A percentile compares a stretch with the other conserved stretches of the same genome.
Conservation (phyloP, 495 filamentous ascomycete genomes). For the Neurospora sp. region DNA sequence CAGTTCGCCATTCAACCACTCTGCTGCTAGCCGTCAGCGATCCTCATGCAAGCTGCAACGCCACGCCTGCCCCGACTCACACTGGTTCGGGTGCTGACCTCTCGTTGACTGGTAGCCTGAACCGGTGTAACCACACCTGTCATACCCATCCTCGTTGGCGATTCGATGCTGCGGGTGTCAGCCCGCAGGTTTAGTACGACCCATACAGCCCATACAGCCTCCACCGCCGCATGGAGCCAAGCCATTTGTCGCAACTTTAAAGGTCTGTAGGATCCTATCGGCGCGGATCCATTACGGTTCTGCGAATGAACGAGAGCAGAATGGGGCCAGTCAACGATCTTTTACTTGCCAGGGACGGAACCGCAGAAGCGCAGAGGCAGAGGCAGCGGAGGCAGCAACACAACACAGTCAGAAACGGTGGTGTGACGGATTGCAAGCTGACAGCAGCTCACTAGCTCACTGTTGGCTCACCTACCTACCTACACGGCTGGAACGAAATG, state of each 20-base stretch:
- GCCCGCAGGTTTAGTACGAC: not conserved
- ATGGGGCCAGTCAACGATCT: not conserved
- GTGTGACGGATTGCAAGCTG: not conserved
- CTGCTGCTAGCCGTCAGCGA: not conserved
- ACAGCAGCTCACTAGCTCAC: not conserved
- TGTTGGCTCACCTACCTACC: not conserved
- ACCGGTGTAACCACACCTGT: not conserved
- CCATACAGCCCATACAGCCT: not conserved
- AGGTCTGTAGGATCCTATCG: not conserved
- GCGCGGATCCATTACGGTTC: not conserved
- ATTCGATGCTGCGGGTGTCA: not conserved
- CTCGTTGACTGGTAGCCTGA: not conserved
- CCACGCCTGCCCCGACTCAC: not conserved
- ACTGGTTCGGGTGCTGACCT: not conserved
- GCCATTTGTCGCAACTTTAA: not conserved
- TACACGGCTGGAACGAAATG: not conserved
- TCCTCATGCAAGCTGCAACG: not conserved
- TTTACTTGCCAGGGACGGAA: not conserved
- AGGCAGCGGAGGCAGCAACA: not conserved
- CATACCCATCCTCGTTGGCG: not conserved
- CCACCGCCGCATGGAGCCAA: not conserved
- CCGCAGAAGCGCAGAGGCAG: not conserved
- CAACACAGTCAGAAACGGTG: not conserved
- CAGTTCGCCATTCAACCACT: not conserved
- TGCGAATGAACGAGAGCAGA: not conserved